phyloP scores from a whole-genome alignment of 2,329 filamentous ascomycete genomes.

The Fusarium udum region DNA sequence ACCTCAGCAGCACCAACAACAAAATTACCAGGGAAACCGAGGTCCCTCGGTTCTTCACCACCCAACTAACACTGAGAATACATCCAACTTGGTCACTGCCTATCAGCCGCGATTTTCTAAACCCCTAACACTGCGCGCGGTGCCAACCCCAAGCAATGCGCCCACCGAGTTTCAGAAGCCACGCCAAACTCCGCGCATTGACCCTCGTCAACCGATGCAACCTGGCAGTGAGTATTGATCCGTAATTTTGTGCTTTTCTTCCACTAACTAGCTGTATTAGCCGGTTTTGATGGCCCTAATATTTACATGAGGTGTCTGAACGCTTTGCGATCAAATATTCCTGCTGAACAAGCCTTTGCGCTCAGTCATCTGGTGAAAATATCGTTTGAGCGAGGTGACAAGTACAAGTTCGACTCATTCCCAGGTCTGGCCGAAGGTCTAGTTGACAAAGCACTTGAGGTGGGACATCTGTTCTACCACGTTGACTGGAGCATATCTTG shows the following conservation, averaged over 20 bases:
- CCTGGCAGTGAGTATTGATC: conserved; percentile 67
- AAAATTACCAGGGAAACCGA: conserved; percentile 47
- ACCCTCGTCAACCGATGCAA: conserved; percentile 58
- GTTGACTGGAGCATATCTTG: conserved; percentile 85
- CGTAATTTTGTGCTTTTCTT: not conserved
- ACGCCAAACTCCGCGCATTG: conserved; percentile 56
- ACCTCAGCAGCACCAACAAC: conserved; percentile 41
- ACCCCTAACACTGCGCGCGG: conserved; percentile 74
- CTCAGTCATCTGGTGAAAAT: conserved; percentile 95
- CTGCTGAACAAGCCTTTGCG: conserved; percentile 88
- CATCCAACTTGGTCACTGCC: conserved; percentile 69
- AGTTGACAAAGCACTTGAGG: conserved; percentile 82
- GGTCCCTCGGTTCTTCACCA: conserved; percentile 60
- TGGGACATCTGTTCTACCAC: conserved; percentile 82
- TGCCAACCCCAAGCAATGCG: conserved; percentile 79
- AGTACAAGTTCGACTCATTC: conserved; percentile 94
- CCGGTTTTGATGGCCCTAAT: conserved; percentile 79
- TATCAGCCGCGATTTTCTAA: conserved; percentile 74
- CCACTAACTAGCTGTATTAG: conserved; percentile 45
- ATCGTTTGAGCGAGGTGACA: conserved; percentile 92
- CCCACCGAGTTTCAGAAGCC: conserved; percentile 67
- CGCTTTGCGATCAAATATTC: conserved; percentile 81
- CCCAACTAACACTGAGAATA: conserved; percentile 64
- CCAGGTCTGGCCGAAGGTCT: conserved; percentile 87
- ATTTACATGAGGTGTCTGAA: conserved; percentile 91